Evolutionary conservation across 352 stramenopile species (phyloP).

Genomic region (Nothophytophthora sp.): DNA sequence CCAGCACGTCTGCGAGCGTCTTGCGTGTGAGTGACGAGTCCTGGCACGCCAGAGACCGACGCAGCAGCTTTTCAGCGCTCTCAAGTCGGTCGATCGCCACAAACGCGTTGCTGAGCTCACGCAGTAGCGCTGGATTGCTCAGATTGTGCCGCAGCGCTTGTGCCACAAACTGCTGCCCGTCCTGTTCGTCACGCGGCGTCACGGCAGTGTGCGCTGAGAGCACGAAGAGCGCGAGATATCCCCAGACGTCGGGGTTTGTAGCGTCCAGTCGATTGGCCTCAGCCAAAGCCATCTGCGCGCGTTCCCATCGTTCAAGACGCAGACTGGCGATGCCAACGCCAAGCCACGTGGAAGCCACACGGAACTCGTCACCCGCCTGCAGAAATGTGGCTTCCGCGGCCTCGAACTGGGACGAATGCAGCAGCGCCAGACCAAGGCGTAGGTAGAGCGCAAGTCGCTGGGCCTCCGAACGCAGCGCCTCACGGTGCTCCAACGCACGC

Average conservation of each 20-base stretch:
- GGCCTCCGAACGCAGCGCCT: conserved; percentile 27
- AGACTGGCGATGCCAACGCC: conserved; percentile 72
- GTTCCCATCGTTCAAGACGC: conserved; percentile 62
- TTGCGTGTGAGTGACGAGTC: conserved; percentile 81
- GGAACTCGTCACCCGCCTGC: conserved; percentile 55
- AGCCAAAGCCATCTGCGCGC: conserved; percentile 58
- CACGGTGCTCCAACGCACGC: conserved; percentile 37
- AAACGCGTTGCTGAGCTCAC: conserved; percentile 83
- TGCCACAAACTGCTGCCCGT: conserved; percentile 49
- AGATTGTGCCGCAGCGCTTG: conserved; percentile 67
- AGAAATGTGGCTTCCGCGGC: conserved; percentile 59
- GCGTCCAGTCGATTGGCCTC: conserved; percentile 76
- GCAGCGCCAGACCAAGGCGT: conserved; percentile 56
- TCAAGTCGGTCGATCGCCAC: conserved; percentile 78
- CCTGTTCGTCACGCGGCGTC: conserved; percentile 37
- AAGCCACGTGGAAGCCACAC: conserved; percentile 74
- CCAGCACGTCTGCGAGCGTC: conserved; percentile 74
- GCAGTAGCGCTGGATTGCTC: conserved; percentile 60
- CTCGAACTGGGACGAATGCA: conserved; percentile 68
- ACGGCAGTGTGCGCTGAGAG: conserved; percentile 30
- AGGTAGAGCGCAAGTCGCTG: conserved; percentile 51
- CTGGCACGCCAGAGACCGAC: conserved; percentile 59
- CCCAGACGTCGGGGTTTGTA: conserved; percentile 75
- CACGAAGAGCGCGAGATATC: conserved; percentile 64
- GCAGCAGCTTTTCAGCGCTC: conserved; percentile 66